Percentiles rank a stretch among this genome's conserved stretches.
Evolutionary conservation across 1,284 basidiomycete genomes (phyloP).

Genomic region (Thelephora terrestris): DNA sequence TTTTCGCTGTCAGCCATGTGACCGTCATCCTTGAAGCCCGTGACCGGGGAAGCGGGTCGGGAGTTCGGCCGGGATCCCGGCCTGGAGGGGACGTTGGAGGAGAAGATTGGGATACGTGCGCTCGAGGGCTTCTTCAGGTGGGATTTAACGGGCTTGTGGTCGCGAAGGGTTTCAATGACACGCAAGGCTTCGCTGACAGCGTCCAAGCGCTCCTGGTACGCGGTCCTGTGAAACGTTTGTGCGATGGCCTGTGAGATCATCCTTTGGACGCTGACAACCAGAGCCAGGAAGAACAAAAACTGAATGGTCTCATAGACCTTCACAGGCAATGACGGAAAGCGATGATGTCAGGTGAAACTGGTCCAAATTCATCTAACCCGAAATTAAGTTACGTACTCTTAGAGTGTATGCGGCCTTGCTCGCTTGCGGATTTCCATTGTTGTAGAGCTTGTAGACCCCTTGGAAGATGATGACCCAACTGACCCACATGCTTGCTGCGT

Average conservation of each 20-base stretch:
- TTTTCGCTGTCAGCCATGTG: slow-evolving; percentile 15
- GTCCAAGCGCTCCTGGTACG: slow-evolving; percentile 65
- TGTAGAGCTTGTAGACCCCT: slow-evolving; percentile 47
- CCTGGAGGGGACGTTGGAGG: slow-evolving; percentile 14
- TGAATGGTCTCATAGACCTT: slow-evolving; percentile 48
- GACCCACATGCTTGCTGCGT: slow-evolving; percentile 53
- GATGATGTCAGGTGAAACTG: background rate
- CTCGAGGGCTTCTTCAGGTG: slow-evolving; percentile 20
- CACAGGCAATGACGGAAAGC: background rate
- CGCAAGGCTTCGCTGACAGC: slow-evolving; percentile 42
- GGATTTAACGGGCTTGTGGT: slow-evolving; percentile 52
- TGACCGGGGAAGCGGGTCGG: slow-evolving; percentile 12
- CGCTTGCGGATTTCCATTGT: slow-evolving; percentile 25
- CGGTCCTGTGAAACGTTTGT: slow-evolving; percentile 65
- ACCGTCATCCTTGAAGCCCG: slow-evolving; percentile 14
- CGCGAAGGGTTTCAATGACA: slow-evolving; percentile 60
- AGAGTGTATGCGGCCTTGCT: slow-evolving; percentile 52
- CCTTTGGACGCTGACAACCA: slow-evolving; percentile 49
- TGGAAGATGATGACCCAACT: slow-evolving; percentile 65
- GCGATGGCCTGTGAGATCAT: slow-evolving; percentile 63
- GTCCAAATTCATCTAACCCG: slow-evolving; percentile 1
- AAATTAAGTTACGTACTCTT: slow-evolving; percentile 22
- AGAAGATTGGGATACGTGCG: slow-evolving; percentile 32
- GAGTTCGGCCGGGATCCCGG: background rate
- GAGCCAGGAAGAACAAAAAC: slow-evolving; percentile 59